Evolutionary conservation across 441 rosid species (phyloP), one percentile per base, ranked within the genome.

Genomic region (Manihot esculenta): DNA sequence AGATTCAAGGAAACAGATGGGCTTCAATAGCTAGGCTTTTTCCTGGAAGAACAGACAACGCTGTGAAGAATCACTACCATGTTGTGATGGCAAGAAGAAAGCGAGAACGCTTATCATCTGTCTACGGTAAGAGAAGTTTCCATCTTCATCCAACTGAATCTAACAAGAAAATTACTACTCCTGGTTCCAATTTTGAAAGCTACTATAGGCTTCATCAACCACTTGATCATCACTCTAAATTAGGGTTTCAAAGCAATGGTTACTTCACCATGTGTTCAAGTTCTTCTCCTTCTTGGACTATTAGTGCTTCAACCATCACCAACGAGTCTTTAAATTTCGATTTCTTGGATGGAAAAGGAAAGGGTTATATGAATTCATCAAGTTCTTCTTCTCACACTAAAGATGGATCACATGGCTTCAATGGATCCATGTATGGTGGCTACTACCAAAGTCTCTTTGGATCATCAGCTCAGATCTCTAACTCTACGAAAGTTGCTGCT

Each of bases 31-130:
- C 90, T 1, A 62, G 90, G 69, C 72, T 86, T 0, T 86, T 86
- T 66, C 90, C 90, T 0, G 90, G 88, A 4, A 77, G 88, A 69
- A 86, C 90, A 2, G 89, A 86, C 72, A 86, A 86, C 74, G 84
- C 86, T 0, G 90, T 86, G 63, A 86, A 86, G 80, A 86, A 86
- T 72, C 90, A 86, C 64, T 86, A 72, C 67, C 90, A 86, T 72
- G 90, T 86, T 10, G 68, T 84, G 42, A 83, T 81, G 85, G 90
- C 90, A 13, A 83, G 90, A 66, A 78, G 76, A 38, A 79, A 84
- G 65, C 75, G 85, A 0, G 83, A 81, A 50, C 75, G 55, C 47
- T n/a, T 62, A 10, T 77, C 80, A 11, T 30, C 18, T 41, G 50
- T 78, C 44, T 73, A 60, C 24, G 66, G 68, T 44, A 80, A 72